Evolutionary conservation across 371 early-diverging fungal species (phyloP).

Genomic region (Mortierella sp.): DNA sequence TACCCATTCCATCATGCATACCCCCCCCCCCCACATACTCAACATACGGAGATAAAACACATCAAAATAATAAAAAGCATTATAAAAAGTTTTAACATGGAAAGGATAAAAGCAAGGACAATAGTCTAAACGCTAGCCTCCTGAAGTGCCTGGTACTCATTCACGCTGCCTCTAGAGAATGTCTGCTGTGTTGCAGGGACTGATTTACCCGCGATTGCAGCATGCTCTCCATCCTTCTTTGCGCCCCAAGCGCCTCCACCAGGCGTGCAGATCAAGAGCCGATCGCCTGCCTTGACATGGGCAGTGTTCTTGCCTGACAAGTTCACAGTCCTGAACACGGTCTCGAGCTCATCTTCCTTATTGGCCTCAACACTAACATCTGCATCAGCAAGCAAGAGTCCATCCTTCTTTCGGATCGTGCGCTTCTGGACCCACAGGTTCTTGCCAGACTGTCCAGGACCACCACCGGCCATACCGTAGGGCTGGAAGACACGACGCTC

Average conservation of each 20-base stretch:
- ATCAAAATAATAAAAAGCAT: too few relatives aligned
- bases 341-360: conserved; percentile 20
- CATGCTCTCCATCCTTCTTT: conserved; percentile 8
- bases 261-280: conserved; percentile 88
- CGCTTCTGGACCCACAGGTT: conserved; percentile 83
- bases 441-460: conserved; percentile 75
- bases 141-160: conserved; percentile 43
- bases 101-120: too few relatives aligned
- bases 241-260: conserved; percentile 89
- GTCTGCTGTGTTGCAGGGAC: conserved; percentile 14
- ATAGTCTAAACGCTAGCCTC: conserved; percentile 51
- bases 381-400: conserved; percentile 13
- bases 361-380: background rate
- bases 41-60: too few relatives aligned
- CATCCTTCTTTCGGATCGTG: conserved; percentile 48
- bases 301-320: conserved; percentile 92
- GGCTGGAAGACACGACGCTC: conserved; percentile 93
- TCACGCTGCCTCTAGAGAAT: conserved; percentile 37
- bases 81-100: too few relatives aligned
- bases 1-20: too few relatives aligned
- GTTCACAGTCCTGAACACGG: conserved; percentile 62
- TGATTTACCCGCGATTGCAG: conserved; percentile 1
- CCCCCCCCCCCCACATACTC: too few relatives aligned
- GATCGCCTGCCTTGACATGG: conserved; percentile 78
- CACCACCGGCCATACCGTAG: conserved; percentile 92